These are phyloP conservation scores for Arthroderma sp. DNA, from an alignment of 2,329 filamentous ascomycete species.

Conservation along the genomic window DNA sequence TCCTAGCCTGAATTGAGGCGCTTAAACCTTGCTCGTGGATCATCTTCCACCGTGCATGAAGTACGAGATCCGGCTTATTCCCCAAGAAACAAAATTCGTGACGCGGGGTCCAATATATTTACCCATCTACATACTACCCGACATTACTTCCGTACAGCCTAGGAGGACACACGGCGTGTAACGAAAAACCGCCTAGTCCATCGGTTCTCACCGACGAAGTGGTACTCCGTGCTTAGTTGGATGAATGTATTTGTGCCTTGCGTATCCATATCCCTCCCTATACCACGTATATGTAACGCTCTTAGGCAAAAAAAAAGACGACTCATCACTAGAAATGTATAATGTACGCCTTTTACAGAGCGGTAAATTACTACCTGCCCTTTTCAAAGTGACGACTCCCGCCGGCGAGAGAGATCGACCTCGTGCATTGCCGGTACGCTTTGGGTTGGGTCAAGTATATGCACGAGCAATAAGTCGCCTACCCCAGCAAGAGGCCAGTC, in stretches of 20 bases:
- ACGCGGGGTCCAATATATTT: not conserved
- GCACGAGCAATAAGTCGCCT: not conserved
- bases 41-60: not conserved
- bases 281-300: not conserved
- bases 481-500: not conserved
- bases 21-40: not conserved
- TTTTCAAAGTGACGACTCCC: not conserved
- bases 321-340: not conserved
- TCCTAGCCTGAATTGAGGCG: not conserved
- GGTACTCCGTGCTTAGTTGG: not conserved
- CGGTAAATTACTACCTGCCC: constrained; percentile 3
- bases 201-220: not conserved
- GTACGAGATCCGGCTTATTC: not conserved
- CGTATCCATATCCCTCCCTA: not conserved
- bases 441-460: not conserved
- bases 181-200: not conserved
- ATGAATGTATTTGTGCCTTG: not conserved
- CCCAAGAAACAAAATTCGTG: not conserved
- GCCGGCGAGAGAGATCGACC: not conserved
- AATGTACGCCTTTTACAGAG: not conserved
- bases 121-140: not conserved
- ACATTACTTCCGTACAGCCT: not conserved
- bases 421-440: not conserved
- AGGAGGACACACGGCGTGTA: not conserved
- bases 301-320: not conserved